Evolutionary conservation across 176 grass and related monocot genomes (phyloP), one percentile per base, ranked within the genome.

Genomic region (Rhynchospora pubera): DNA sequence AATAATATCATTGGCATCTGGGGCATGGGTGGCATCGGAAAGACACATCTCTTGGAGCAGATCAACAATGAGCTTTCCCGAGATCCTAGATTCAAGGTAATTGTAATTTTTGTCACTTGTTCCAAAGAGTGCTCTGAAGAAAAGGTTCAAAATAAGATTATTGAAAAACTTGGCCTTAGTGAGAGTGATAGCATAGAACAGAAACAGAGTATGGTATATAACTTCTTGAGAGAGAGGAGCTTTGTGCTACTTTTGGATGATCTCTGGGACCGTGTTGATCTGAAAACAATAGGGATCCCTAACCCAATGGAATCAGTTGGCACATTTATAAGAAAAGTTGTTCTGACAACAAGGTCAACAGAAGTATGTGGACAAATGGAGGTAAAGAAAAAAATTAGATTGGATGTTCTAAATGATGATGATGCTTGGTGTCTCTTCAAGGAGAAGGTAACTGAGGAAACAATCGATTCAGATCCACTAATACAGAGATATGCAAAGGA

Each of bases 241-340:
- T 39, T 39, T 39, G 34, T 39, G 34, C 34, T 39, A 39, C 34
- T 39, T 39, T 5, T 39, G 34, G 34, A 39, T 39, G 34, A 39
- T 5, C 34, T 89, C 13, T 89, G 87, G 87, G 83, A 57, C 3
- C 15, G 16, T 11, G 8, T 89, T 7, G 69, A 89, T 61, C 22
- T 86, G 3, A 1, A n/a, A 1, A 56, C 21, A 62, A 43, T 73
- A 55, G 84, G 84, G 7, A 32, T 86, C 3, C 84, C 84, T n/a
- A 16, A 21, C 12, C 74, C 84, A 23, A 28, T 62, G 23, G 67
- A 39, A 26, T 23, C 0, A 46, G 3, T 0, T 28, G 2, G 4
- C 4, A 79, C 77, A 8, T 75, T 66, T 6, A 62, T 6, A 62
- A 24, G 62, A 47, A 79, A 83, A 75, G 56, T 86, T 16, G 30